phyloP scores from a whole-genome alignment of 306 rosid species.

The Cicer arietinum region DNA sequence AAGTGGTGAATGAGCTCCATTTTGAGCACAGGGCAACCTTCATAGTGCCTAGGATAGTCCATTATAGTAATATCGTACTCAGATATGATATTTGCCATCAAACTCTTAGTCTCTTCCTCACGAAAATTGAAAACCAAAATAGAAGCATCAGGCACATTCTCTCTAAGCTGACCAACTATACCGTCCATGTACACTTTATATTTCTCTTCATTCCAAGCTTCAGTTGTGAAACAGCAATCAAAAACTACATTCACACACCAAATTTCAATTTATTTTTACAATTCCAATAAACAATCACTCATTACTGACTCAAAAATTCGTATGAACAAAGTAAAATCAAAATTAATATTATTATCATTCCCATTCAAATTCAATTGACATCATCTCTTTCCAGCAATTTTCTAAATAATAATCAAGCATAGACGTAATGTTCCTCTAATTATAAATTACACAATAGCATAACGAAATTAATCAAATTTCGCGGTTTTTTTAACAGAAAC shows the following conservation, averaged over 20 bases:
- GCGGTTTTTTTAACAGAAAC: slow-evolving; percentile 17
- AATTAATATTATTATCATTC: neutral
- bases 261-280: slow-evolving; percentile 7
- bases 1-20: slow-evolving; percentile 91
- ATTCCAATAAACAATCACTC: slow-evolving; percentile 34
- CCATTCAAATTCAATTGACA: slow-evolving; percentile 2
- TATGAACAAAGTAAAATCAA: slow-evolving; percentile 31
- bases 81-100: slow-evolving; percentile 63
- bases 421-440: slow-evolving; percentile 26
- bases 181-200: slow-evolving; percentile 69
- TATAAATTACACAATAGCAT: neutral
- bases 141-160: slow-evolving; percentile 70
- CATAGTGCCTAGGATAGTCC: slow-evolving; percentile 92
- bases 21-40: slow-evolving; percentile 79
- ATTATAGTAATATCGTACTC: slow-evolving; percentile 85
- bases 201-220: slow-evolving; percentile 76
- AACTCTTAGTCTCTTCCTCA: slow-evolving; percentile 59
- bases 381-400: slow-evolving; percentile 30
- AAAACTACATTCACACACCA: slow-evolving; percentile 60
- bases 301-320: neutral
- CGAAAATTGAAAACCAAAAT: slow-evolving; percentile 84
- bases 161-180: slow-evolving; percentile 68
- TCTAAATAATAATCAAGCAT: slow-evolving; percentile 44
- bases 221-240: slow-evolving; percentile 86
- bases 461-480: slow-evolving; percentile 2